These are phyloP conservation scores for Exutisphaerella laricina DNA, from an alignment of 2,329 filamentous ascomycete genomes.

Conservation along the genomic window DNA sequence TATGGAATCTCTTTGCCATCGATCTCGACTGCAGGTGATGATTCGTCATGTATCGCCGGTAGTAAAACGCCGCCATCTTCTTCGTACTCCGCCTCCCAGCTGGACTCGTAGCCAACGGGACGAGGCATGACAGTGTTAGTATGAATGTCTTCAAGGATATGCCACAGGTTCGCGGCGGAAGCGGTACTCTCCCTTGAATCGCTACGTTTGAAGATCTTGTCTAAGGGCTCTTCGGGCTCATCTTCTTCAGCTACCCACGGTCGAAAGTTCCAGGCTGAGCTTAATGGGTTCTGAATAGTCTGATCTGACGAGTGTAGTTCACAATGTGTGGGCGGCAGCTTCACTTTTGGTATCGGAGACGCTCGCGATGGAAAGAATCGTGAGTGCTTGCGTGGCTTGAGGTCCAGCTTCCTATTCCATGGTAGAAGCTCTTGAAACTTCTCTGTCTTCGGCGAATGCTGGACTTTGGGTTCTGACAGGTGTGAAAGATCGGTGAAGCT, in stretches of 20 bases:
- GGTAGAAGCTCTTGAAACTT: constrained; percentile 18
- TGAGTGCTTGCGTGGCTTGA: constrained; percentile 23
- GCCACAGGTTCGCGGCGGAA: constrained; percentile 27
- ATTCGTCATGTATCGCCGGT: background rate
- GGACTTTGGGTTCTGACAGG: constrained; percentile 19
- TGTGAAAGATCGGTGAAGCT: constrained; percentile 28
- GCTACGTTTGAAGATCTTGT: constrained; percentile 4
- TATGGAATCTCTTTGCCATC: constrained; percentile 23
- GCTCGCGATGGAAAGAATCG: constrained; percentile 27
- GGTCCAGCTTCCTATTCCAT: constrained; percentile 14
- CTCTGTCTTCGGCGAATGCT: background rate
- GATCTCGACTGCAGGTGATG: constrained; percentile 19
- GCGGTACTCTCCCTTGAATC: background rate
- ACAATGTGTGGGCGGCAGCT: constrained; percentile 21
- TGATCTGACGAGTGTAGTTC: constrained; percentile 20
- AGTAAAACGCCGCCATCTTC: constrained; percentile 7
- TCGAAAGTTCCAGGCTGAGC: constrained; percentile 1
- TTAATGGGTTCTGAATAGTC: constrained; percentile 7
- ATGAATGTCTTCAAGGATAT: constrained; percentile 22
- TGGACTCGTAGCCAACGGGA: background rate
- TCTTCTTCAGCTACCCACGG: background rate
- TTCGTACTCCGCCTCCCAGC: constrained; percentile 4
- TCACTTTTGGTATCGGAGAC: constrained; percentile 18
- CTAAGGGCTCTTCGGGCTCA: background rate
- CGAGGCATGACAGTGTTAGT: background rate